Evolutionary conservation across 805 yeast species (phyloP).

Genomic region (Kazachstania martiniae): DNA sequence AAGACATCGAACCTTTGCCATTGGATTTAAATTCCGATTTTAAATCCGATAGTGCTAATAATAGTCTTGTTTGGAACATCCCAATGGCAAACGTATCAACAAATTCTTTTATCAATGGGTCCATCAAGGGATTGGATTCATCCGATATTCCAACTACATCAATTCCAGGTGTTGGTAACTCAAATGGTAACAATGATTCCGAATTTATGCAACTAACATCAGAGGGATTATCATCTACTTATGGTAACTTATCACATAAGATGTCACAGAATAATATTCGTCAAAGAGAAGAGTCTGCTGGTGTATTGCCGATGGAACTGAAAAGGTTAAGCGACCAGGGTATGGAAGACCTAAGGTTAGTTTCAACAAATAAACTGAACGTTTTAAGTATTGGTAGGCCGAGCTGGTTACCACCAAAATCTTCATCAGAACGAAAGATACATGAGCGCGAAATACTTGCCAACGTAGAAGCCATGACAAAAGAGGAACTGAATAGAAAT

Average conservation of each 20-base stretch:
- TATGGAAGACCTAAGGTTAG: constrained; percentile 46
- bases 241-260: constrained; percentile 28
- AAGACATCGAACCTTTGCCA: too few relatives aligned
- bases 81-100: too few relatives aligned
- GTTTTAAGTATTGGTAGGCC: constrained; percentile 52
- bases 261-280: constrained; percentile 27
- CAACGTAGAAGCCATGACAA: too few relatives aligned
- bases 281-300: constrained; percentile 25
- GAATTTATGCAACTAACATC: constrained; percentile 23
- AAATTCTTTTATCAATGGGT: too few relatives aligned
- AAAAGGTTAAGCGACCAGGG: constrained; percentile 28
- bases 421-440: constrained; percentile 35
- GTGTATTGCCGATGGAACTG: constrained; percentile 28
- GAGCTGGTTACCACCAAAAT: constrained; percentile 59
- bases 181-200: constrained; percentile 9
- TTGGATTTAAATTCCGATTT: too few relatives aligned
- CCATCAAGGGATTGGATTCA: constrained; percentile 6
- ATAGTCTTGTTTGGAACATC: constrained; percentile 35
- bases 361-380: constrained; percentile 49
- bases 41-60: too few relatives aligned
- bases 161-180: constrained; percentile 31
- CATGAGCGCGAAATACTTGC: too few relatives aligned
- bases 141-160: constrained; percentile 35
- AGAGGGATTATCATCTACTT: constrained; percentile 29
- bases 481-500: not conserved